Evolutionary conservation across 208 protist species (phyloP).

Genomic region (Leishmania braziliensis): DNA sequence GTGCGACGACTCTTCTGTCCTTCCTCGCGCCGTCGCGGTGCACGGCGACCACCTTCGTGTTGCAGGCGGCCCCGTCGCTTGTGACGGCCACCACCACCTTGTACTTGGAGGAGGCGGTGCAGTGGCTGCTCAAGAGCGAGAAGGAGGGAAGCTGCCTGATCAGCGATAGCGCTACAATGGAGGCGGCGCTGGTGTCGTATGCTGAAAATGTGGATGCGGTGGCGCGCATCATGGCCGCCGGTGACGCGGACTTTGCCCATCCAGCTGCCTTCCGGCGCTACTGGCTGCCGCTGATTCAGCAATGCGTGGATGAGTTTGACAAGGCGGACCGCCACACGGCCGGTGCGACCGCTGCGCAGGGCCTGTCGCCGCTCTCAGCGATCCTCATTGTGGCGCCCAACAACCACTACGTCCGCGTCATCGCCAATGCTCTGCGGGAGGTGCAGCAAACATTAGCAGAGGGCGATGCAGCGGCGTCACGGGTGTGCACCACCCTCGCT

Average conservation of each 20-base stretch:
- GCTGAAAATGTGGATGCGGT: slow-evolving; percentile 83
- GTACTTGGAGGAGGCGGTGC: slow-evolving; percentile 82
- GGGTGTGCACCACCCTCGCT: slow-evolving; percentile 32
- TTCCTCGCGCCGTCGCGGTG: slow-evolving; percentile 50
- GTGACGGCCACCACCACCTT: slow-evolving; percentile 35
- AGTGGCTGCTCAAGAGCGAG: slow-evolving; percentile 79
- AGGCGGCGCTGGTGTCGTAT: slow-evolving; percentile 53
- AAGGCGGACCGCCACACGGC: slow-evolving; percentile 39
- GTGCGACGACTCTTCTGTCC: slow-evolving; percentile 43
- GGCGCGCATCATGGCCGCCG: slow-evolving; percentile 63
- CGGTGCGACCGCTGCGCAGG: slow-evolving; percentile 2
- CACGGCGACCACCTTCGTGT: slow-evolving; percentile 22
- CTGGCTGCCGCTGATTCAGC: slow-evolving; percentile 60
- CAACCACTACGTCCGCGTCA: slow-evolving; percentile 30
- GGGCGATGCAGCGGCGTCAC: not conserved
- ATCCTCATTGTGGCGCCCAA: slow-evolving; percentile 40
- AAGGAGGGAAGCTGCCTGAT: slow-evolving; percentile 66
- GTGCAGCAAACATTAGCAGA: not conserved
- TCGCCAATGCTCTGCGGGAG: slow-evolving; percentile 18
- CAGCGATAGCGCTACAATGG: slow-evolving; percentile 24
- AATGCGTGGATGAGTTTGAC: slow-evolving; percentile 62
- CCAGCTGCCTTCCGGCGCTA: slow-evolving; percentile 51
- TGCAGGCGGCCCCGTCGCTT: slow-evolving; percentile 17
- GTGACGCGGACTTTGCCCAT: slow-evolving; percentile 65
- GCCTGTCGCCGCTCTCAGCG: slow-evolving; percentile 11